These are phyloP conservation scores for Corymbia calophylla DNA, from an alignment of 441 rosid genomes.

Conservation along the genomic window DNA sequence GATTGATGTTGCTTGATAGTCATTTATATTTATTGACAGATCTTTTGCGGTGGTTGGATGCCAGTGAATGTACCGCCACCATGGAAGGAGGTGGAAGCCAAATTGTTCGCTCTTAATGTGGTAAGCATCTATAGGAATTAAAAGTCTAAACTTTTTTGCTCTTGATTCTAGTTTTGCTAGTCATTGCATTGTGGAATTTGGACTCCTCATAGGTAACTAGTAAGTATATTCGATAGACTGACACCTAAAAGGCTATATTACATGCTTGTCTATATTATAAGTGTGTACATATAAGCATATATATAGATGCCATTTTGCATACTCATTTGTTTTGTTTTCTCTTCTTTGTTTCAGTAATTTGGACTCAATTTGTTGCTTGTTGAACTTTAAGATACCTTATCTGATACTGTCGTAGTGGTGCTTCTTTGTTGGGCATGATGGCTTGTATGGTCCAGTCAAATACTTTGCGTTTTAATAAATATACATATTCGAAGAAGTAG, in stretches of 20 bases:
- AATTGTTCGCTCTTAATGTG: slow-evolving; percentile 79
- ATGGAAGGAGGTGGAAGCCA: slow-evolving; percentile 85
- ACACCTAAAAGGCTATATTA: background rate
- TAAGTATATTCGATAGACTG: background rate
- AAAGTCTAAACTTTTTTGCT: background rate
- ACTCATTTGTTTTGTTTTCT: background rate
- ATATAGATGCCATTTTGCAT: background rate
- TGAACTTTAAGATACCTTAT: background rate
- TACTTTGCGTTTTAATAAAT: background rate
- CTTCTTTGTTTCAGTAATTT: background rate
- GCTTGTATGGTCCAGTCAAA: background rate
- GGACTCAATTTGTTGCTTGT: background rate
- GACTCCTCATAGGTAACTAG: background rate
- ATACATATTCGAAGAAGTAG: background rate
- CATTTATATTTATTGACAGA: slow-evolving; percentile 24
- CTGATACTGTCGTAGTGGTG: background rate
- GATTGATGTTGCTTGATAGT: background rate
- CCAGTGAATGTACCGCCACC: slow-evolving; percentile 50
- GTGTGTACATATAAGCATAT: background rate
- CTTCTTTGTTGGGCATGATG: background rate
- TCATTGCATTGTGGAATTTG: background rate
- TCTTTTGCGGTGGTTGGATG: slow-evolving; percentile 61
- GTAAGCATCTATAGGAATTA: slow-evolving; percentile 25
- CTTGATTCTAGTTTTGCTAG: background rate
- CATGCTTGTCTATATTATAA: background rate